Percentiles rank a stretch among this genome's conserved stretches.
phyloP scores from a whole-genome alignment of 371 early-diverging fungal genomes.

The Mucor velutinosus region DNA sequence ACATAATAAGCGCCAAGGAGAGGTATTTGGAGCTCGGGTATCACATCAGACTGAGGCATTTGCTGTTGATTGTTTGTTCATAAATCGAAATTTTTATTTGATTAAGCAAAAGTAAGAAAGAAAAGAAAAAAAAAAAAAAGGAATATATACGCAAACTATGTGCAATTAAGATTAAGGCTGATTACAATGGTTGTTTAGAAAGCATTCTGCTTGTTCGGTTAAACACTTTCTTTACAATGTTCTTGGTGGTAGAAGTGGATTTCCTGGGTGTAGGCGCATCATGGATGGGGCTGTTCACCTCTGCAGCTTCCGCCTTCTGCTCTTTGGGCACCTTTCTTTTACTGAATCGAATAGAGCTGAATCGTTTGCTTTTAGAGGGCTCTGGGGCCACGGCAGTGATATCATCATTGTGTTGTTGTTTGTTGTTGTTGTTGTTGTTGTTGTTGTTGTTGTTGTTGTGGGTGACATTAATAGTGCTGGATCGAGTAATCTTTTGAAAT shows the following conservation, averaged over 20 bases:
- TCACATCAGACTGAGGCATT: background rate
- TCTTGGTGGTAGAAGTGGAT: constrained; percentile 6
- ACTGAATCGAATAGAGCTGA: background rate
- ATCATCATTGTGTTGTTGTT: background rate
- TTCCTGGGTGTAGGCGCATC: background rate
- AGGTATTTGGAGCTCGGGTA: background rate
- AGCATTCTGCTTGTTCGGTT: constrained; percentile 12
- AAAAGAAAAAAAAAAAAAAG: background rate
- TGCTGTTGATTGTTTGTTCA: background rate
- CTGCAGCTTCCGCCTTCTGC: background rate
- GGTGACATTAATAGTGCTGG: background rate
- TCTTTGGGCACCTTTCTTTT: background rate
- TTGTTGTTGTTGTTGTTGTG: constrained; percentile 1
- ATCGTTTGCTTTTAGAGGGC: constrained; percentile 1
- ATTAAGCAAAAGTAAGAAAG: too few relatives aligned
- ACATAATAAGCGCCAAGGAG: background rate
- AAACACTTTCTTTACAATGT: constrained; percentile 6
- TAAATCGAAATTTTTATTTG: background rate
- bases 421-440: constrained; percentile 4
- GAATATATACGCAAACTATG: background rate
- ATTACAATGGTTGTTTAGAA: background rate
- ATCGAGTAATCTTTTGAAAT: constrained; percentile 1
- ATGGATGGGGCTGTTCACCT: background rate
- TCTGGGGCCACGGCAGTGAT: background rate
- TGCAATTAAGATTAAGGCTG: background rate